Conservation (phyloP, 148 eudicot genomes). For the Arbutus unedo region DNA sequence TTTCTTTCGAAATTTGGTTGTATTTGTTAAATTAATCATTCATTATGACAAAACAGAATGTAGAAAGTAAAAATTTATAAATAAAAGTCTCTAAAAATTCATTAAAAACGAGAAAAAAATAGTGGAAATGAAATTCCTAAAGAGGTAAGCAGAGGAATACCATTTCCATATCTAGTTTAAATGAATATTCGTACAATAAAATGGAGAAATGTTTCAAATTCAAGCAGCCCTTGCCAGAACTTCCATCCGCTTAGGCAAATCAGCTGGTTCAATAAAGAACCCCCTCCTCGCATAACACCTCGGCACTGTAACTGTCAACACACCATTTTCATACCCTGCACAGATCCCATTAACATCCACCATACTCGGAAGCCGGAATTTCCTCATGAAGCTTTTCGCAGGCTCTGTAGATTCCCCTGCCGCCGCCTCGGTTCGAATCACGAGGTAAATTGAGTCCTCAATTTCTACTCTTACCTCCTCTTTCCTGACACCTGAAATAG, state of each 20-base stretch:
- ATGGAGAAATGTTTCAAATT: neutral
- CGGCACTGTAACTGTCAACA: conserved; percentile 65
- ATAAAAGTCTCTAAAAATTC: too few relatives aligned
- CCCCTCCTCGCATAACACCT: conserved; percentile 45
- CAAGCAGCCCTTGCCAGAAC: conserved; percentile 67
- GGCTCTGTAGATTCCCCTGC: conserved; percentile 22
- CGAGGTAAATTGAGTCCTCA: conserved; percentile 67
- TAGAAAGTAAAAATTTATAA: too few relatives aligned
- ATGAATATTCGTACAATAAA: too few relatives aligned
- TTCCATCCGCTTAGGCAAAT: conserved; percentile 28
- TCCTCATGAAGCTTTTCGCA: conserved; percentile 49
- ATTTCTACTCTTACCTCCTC: conserved; percentile 70
- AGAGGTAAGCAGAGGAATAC: too few relatives aligned
- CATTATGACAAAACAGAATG: too few relatives aligned
- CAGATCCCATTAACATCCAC: conserved; percentile 59
- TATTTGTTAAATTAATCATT: too few relatives aligned
- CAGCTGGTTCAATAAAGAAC: conserved; percentile 47
- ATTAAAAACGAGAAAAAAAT: too few relatives aligned
- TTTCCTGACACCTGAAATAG: conserved; percentile 53
- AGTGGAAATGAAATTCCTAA: too few relatives aligned
- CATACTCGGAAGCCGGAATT: conserved; percentile 56
- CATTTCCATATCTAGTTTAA: too few relatives aligned
- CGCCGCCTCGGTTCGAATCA: conserved; percentile 46
- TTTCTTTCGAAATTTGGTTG: too few relatives aligned
- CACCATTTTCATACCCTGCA: conserved; percentile 68